Base-by-base conservation (phyloP, 1,284 basidiomycete species). In the Chiua sp. region DNA sequence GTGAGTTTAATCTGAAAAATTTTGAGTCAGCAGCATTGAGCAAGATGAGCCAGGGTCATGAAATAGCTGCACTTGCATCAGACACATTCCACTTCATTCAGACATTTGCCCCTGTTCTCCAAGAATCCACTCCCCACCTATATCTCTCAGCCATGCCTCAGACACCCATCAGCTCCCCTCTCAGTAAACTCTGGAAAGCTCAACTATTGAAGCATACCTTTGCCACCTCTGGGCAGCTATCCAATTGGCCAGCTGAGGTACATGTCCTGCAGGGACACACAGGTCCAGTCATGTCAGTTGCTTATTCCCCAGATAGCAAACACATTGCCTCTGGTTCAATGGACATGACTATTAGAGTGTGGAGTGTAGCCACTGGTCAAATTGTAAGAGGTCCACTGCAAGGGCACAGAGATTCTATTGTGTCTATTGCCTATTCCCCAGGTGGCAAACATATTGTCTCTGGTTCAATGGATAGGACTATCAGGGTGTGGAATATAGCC, bases 111-210 rank as follows among this genome's bases (percentile, higher is more conserved):
- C 51, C 51, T 47, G 33, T 57, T 8, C 33, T 57, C 3, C 53
- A 46, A 39, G 33, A 37, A 47, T 57, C 50, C 11, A 57, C 51
- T 6, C 44, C 44, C 33, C 51, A 57, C 18, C 20, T 57, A 3
- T 57, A 57, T 37, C 11, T 57, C 4, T 57, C 51, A 32, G 56
- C 56, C 15, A 57, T 57, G 32, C 32, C 35, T 1, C 56, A 57
- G 16, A 57, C 56, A 5, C 51, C 56, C 3, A 6, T 12, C 15
- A 39, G n/a, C 13, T 57, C 51, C 11, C 16, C 46, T 47, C 30
- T 49, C 10, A 32, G 20, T n/a, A 13, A 12, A 13, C 48, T 49
- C 30, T 49, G 48, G 48, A 3, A n/a, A 32, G 1, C 18, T n/a
- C 48, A 12, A n/a, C 30, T 49, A 4, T 12, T 20, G 12, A 49